Conservation (phyloP, 257 asterid species). For the Mentha longifolia region DNA sequence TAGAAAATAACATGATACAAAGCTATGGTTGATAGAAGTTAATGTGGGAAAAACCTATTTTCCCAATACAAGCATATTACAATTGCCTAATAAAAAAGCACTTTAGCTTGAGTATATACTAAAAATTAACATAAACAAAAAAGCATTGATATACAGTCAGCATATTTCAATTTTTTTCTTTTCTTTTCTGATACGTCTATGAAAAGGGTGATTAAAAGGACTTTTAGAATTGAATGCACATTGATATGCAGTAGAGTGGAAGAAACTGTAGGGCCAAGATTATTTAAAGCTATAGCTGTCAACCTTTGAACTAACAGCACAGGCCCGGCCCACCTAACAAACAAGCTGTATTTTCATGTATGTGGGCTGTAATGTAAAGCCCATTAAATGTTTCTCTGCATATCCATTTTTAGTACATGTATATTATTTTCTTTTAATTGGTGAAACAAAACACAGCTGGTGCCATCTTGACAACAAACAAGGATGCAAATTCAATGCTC, state of each 20-base stretch:
- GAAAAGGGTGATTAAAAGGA: background rate
- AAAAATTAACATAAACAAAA: no score
- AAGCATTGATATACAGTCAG: no score
- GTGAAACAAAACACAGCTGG: conserved; percentile 26
- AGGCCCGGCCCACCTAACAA: conserved; percentile 29
- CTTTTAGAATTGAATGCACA: background rate
- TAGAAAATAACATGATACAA: no score
- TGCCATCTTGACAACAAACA: conserved; percentile 17
- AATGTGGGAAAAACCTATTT: no score
- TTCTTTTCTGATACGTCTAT: background rate
- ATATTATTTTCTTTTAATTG: background rate
- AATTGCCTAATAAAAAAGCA: no score
- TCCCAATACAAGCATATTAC: no score
- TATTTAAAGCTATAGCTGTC: conserved; percentile 19
- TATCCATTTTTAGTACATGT: conserved; percentile 5
- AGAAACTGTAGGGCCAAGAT: background rate
- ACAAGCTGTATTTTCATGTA: background rate
- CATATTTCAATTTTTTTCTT: no score
- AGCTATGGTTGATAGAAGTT: no score
- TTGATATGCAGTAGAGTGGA: background rate
- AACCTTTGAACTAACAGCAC: background rate
- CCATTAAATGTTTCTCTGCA: background rate
- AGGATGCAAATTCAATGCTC: conserved; percentile 1
- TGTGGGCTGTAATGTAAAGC: no score
- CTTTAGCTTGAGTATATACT: no score